Conservation (phyloP, 2,329 filamentous ascomycete genomes). For the Fusarium citri region DNA sequence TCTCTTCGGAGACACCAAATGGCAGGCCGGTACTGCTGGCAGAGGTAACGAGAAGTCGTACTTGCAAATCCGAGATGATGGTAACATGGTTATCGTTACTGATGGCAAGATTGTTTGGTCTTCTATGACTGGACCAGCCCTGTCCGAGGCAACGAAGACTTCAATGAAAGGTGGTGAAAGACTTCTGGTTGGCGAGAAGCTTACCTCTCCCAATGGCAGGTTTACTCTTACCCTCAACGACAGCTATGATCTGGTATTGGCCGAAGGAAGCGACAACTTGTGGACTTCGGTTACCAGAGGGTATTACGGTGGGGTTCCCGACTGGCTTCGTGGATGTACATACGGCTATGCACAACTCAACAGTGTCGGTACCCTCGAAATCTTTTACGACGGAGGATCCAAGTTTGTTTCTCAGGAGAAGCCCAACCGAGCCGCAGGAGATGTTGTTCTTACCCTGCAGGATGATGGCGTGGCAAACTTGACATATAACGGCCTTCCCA, state of each 20-base stretch:
- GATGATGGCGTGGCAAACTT: fast-evolving
- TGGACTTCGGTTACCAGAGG: too few species aligned
- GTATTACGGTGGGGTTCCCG: not conserved
- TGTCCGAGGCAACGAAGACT: not conserved
- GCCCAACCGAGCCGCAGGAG: not conserved
- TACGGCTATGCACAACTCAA: not conserved
- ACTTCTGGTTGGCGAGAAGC: not conserved
- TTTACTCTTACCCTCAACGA: fast-evolving
- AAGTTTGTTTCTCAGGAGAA: fast-evolving
- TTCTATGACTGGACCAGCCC: fast-evolving
- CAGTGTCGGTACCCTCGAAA: not conserved
- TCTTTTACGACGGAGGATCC: not conserved
- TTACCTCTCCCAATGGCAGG: not conserved
- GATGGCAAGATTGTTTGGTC: not conserved
- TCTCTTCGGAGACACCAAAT: not conserved
- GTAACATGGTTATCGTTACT: not conserved
- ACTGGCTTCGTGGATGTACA: not conserved
- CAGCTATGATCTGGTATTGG: not conserved
- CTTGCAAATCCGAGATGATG: not conserved
- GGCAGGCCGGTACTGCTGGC: not conserved
- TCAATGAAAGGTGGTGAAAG: not conserved
- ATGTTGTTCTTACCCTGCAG: not conserved
- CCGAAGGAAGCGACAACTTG: not conserved
- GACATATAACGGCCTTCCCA: not conserved
- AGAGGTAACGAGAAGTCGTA: not conserved